A percentile compares a stretch with the other conserved stretches of the same genome.
Evolutionary conservation across 2,329 filamentous ascomycete genomes (phyloP).

Genomic region (Fusarium albidum): DNA sequence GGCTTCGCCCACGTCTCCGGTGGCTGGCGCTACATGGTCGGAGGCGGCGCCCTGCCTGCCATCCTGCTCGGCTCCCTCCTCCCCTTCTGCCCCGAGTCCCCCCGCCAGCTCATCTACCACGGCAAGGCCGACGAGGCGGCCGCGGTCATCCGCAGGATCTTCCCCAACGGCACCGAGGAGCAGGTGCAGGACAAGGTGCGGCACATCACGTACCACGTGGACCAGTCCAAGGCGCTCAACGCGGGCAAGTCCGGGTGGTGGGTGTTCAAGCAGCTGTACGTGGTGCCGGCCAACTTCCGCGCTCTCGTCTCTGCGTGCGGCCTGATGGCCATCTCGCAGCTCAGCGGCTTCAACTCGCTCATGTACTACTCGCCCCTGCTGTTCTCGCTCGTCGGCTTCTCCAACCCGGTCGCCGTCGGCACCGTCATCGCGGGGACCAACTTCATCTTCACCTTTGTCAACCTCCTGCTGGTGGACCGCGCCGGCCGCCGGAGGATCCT

Average conservation of each 20-base stretch:
- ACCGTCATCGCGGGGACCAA: conserved; percentile 55
- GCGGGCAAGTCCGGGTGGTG: conserved; percentile 51
- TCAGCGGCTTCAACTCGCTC: conserved; percentile 61
- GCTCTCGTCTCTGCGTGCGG: conserved; percentile 56
- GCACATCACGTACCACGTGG: conserved; percentile 48
- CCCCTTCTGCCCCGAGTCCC: conserved; percentile 57
- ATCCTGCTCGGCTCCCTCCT: conserved; percentile 54
- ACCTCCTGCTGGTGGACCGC: conserved; percentile 55
- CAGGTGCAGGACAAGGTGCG: conserved; percentile 55
- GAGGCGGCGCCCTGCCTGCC: conserved; percentile 55
- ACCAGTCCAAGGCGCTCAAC: conserved; percentile 49
- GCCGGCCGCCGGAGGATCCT: conserved; percentile 55
- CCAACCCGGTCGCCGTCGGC: conserved; percentile 56
- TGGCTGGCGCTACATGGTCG: conserved; percentile 62
- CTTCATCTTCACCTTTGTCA: conserved; percentile 59
- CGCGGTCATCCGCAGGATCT: conserved; percentile 49
- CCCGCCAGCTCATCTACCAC: conserved; percentile 56
- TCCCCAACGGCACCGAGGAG: conserved; percentile 49
- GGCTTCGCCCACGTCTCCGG: conserved; percentile 48
- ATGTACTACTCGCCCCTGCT: conserved; percentile 59
- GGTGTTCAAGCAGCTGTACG: conserved; percentile 56
- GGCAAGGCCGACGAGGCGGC: conserved; percentile 50
- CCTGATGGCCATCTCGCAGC: conserved; percentile 62
- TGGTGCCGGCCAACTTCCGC: conserved; percentile 52
- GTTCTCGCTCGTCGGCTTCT: conserved; percentile 59